Evolutionary conservation across 495 filamentous ascomycete species (phyloP).

Genomic region (Talaromyces nanjingensis): DNA sequence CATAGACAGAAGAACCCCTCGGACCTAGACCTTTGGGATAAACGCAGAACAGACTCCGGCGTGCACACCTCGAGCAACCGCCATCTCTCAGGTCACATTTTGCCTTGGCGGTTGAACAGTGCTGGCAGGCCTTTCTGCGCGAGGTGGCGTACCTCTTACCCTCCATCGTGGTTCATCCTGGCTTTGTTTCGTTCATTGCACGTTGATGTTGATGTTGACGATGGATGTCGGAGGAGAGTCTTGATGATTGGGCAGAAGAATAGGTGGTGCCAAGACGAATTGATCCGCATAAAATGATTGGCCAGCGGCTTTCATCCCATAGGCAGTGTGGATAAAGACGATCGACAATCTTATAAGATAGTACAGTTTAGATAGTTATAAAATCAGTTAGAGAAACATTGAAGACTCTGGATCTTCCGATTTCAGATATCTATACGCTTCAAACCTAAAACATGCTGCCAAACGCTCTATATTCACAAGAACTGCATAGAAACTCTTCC

Average conservation of each 20-base stretch:
- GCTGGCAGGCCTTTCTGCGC: slow-evolving; percentile 36
- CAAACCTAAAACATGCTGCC: not conserved
- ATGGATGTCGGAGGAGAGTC: not conserved
- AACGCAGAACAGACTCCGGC: slow-evolving; percentile 14
- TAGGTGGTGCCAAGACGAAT: not conserved
- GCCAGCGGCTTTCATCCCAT: no score
- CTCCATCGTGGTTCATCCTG: slow-evolving; percentile 19
- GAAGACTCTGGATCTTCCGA: not conserved
- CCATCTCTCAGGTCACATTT: slow-evolving; percentile 31
- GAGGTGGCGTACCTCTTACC: slow-evolving; percentile 30
- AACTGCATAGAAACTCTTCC: not conserved
- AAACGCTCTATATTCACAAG: not conserved
- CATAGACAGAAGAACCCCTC: not conserved
- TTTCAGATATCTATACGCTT: not conserved
- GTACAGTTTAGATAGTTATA: no score
- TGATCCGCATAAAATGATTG: no score
- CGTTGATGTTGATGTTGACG: not conserved
- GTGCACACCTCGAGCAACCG: slow-evolving; percentile 27
- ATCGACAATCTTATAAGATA: not conserved
- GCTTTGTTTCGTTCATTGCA: not conserved
- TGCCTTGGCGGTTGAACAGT: slow-evolving; percentile 34
- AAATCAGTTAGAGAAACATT: not conserved
- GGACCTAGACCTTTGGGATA: slow-evolving; percentile 10
- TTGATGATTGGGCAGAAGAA: not conserved
- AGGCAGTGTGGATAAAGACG: not conserved